A percentile compares a stretch with the other conserved stretches of the same genome.
These are phyloP conservation scores for Apocynum venetum DNA, from an alignment of 257 asterid species.

Conservation along the genomic window DNA sequence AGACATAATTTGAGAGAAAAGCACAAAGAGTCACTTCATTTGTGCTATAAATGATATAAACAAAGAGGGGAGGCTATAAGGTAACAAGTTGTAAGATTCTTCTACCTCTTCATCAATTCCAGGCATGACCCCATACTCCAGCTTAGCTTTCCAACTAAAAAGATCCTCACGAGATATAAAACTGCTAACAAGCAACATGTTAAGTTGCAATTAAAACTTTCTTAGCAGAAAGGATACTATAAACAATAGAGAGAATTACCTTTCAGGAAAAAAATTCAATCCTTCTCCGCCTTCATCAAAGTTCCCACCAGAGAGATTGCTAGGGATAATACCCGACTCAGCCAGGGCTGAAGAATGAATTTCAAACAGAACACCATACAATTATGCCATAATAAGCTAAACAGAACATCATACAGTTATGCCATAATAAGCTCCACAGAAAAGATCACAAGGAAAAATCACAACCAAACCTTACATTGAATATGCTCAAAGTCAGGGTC, in stretches of 20 bases:
- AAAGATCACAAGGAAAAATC: constrained; percentile 9
- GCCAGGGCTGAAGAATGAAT: constrained; percentile 58
- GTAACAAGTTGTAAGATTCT: constrained; percentile 6
- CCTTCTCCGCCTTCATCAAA: constrained; percentile 22
- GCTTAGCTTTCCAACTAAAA: constrained; percentile 78
- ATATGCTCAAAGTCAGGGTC: constrained; percentile 82
- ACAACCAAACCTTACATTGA: constrained; percentile 54
- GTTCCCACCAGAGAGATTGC: constrained; percentile 57
- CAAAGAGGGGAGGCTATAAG: neutral
- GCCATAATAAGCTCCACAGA: constrained; percentile 1
- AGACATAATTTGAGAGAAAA: constrained; percentile 42
- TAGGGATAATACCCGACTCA: constrained; percentile 76
- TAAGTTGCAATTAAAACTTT: constrained; percentile 9
- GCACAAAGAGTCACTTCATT: constrained; percentile 6
- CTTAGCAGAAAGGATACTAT: neutral
- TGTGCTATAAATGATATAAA: neutral
- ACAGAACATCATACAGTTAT: constrained; percentile 10
- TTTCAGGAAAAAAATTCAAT: constrained; percentile 55
- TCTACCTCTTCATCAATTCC: constrained; percentile 61
- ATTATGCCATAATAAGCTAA: neutral
- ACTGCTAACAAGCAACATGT: constrained; percentile 38
- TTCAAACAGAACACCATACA: constrained; percentile 17
- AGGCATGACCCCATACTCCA: constrained; percentile 61
- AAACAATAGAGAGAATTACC: constrained; percentile 37
- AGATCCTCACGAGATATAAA: constrained; percentile 75